These are phyloP conservation scores for Boletus fagicola DNA, from an alignment of 768 basidiomycete genomes.

Conservation along the genomic window DNA sequence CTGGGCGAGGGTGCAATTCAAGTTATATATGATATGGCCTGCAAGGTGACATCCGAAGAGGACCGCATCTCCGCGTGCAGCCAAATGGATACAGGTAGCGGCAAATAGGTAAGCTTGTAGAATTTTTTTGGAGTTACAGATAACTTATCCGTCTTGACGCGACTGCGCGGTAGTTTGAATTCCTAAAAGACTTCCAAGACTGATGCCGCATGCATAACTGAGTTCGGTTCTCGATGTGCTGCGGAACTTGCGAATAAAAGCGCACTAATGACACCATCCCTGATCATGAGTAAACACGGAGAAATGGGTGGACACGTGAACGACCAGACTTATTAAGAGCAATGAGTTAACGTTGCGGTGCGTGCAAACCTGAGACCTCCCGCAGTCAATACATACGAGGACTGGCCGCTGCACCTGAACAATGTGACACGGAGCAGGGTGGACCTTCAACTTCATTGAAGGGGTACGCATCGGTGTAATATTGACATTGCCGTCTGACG, in stretches of 20 bases:
- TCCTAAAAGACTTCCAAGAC: background rate
- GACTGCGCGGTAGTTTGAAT: background rate
- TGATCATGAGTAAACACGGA: background rate
- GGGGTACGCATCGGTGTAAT: background rate
- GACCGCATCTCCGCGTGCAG: background rate
- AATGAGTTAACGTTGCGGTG: background rate
- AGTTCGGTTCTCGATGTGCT: background rate
- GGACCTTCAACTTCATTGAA: background rate
- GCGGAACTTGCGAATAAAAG: background rate
- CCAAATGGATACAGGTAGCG: background rate
- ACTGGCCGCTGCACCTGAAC: constrained; percentile 3
- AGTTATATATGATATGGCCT: background rate
- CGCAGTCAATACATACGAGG: background rate
- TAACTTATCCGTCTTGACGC: too few species aligned
- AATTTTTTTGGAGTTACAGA: background rate
- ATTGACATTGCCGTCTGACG: background rate
- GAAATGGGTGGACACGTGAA: background rate
- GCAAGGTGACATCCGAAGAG: background rate
- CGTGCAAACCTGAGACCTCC: background rate
- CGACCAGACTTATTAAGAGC: background rate
- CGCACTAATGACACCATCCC: background rate
- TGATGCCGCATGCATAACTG: background rate
- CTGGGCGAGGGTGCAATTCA: background rate
- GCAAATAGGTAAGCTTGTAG: background rate
- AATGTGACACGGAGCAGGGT: background rate